These are phyloP conservation scores for Apiospora sp. DNA, from an alignment of 2,329 filamentous ascomycete species.

Conservation along the genomic window DNA sequence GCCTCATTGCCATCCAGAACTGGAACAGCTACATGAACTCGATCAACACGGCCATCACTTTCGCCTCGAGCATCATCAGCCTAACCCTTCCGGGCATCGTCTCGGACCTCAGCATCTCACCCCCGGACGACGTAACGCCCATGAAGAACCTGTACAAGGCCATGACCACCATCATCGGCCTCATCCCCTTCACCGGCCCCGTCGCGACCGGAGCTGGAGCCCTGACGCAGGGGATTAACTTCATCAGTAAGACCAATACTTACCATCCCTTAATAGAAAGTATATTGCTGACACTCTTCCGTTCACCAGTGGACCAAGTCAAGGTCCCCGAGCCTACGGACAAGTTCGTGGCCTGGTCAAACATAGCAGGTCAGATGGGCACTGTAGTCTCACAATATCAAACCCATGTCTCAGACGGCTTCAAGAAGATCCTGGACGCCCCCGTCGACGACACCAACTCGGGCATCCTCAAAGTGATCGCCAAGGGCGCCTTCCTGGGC, in stretches of 20 bases:
- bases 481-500: slow-evolving; percentile 14
- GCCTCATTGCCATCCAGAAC: slow-evolving; percentile 25
- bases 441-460: slow-evolving; percentile 9
- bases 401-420: background rate
- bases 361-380: background rate
- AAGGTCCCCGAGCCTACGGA: slow-evolving; percentile 6
- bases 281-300: background rate
- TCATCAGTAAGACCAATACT: background rate
- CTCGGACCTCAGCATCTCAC: slow-evolving; percentile 3
- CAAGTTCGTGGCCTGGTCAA: slow-evolving; percentile 18
- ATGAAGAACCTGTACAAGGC: slow-evolving; percentile 23
- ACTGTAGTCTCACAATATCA: background rate
- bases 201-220: background rate
- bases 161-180: slow-evolving; percentile 19
- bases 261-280: background rate
- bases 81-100: slow-evolving; percentile 17
- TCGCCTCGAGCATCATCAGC: slow-evolving; percentile 13
- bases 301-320: background rate
- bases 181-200: slow-evolving; percentile 16
- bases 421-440: slow-evolving; percentile 18
- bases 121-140: slow-evolving; percentile 20
- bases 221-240: slow-evolving; percentile 2
- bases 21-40: slow-evolving; percentile 26
- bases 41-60: slow-evolving; percentile 23
- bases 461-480: background rate